A percentile compares a stretch with the other conserved stretches of the same genome.
These are phyloP conservation scores for Phoenix dactylifera DNA, from an alignment of 176 grass and related monocot genomes.

Conservation along the genomic window DNA sequence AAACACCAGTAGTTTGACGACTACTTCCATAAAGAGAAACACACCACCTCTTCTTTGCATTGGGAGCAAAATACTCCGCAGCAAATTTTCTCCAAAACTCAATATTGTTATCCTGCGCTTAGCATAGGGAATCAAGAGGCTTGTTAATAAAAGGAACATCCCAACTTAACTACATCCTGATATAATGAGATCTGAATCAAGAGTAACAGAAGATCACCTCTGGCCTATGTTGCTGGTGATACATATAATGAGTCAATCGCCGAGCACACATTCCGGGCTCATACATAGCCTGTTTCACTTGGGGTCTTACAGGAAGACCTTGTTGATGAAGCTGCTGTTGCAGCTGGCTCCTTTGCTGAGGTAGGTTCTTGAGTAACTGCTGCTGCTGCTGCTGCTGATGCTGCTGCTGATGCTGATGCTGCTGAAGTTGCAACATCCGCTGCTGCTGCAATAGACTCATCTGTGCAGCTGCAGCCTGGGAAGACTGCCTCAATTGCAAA, in stretches of 20 bases:
- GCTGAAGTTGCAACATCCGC: constrained; percentile 60
- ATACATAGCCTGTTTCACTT: constrained; percentile 37
- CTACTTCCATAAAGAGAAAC: constrained; percentile 92
- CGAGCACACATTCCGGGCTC: constrained; percentile 91
- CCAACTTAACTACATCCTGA: no score
- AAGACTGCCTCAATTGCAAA: constrained; percentile 67
- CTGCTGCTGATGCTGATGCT: constrained; percentile 70
- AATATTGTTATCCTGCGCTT: constrained; percentile 86
- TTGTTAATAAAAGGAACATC: no score
- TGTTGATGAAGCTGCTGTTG: constrained; percentile 64
- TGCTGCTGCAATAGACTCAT: constrained; percentile 72
- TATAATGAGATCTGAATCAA: not conserved
- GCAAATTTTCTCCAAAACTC: constrained; percentile 98
- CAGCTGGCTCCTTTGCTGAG: constrained; percentile 41
- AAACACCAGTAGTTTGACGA: constrained; percentile 98
- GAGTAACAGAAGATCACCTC: constrained; percentile 41
- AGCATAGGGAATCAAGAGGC: not conserved
- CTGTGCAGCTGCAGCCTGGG: constrained; percentile 63
- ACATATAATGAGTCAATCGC: constrained; percentile 97
- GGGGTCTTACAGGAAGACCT: constrained; percentile 44
- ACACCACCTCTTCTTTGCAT: constrained; percentile 98
- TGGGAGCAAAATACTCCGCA: constrained; percentile 84
- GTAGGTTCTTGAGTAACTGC: constrained; percentile 39
- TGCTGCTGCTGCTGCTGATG: constrained; percentile 61
- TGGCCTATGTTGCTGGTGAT: constrained; percentile 89